Evolutionary conservation across 441 rosid genomes (phyloP).

Genomic region (Corymbia calophylla): DNA sequence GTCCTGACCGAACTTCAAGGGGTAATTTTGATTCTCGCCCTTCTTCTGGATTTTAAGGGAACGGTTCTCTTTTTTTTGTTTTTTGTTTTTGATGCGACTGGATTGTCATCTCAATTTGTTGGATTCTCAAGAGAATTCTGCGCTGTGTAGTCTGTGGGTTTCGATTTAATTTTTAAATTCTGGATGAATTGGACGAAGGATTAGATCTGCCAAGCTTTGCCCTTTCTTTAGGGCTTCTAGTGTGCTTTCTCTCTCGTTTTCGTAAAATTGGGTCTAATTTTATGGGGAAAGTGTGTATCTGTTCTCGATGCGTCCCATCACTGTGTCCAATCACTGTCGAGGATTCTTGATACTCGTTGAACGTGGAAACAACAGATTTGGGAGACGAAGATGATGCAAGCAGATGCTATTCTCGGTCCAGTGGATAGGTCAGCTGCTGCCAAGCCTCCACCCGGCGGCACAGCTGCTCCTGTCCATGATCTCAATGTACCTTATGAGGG

Average conservation of each 20-base stretch:
- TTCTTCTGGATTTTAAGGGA: neutral
- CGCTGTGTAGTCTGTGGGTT: neutral
- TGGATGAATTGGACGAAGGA: neutral
- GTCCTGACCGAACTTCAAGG: conserved; percentile 92
- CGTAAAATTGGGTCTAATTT: neutral
- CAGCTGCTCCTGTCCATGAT: conserved; percentile 72
- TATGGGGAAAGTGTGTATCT: neutral
- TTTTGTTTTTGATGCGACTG: too few relatives aligned
- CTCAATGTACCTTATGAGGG: conserved; percentile 96
- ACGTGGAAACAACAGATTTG: conserved; percentile 39
- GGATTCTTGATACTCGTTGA: neutral
- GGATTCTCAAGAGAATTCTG: neutral
- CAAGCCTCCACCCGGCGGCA: conserved; percentile 52
- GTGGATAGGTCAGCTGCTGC: conserved; percentile 58
- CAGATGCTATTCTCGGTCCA: conserved; percentile 60
- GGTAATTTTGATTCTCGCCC: conserved; percentile 28
- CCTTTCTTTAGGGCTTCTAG: neutral
- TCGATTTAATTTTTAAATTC: neutral
- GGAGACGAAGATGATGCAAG: conserved; percentile 95
- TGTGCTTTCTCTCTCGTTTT: neutral
- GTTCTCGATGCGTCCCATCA: neutral
- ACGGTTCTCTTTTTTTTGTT: neutral
- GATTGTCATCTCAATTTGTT: too few relatives aligned
- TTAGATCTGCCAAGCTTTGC: neutral
- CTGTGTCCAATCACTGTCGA: neutral